Conservation (phyloP, 2,329 filamentous ascomycete species). For the Aspergillus chevalieri region DNA sequence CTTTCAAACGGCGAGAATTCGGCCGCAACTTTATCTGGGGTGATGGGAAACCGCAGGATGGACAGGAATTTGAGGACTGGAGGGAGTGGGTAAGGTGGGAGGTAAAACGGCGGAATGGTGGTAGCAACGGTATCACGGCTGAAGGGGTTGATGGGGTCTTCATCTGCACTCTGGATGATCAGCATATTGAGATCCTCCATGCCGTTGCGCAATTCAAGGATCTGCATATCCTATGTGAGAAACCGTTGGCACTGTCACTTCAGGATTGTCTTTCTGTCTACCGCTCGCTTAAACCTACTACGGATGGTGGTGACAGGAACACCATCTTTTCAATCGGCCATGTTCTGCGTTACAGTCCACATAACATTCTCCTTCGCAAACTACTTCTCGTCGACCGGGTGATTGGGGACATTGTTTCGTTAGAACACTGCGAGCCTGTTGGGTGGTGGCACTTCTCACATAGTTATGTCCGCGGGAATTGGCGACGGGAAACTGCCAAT, state of each 20-base stretch:
- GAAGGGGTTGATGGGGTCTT: slow-evolving; percentile 60
- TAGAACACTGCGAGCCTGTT: slow-evolving; percentile 89
- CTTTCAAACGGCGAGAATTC: slow-evolving; percentile 68
- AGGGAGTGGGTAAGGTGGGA: slow-evolving; percentile 71
- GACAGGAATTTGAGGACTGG: slow-evolving; percentile 70
- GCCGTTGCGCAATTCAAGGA: slow-evolving; percentile 58
- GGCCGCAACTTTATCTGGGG: slow-evolving; percentile 70
- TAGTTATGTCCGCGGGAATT: slow-evolving; percentile 86
- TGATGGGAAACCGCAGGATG: slow-evolving; percentile 43
- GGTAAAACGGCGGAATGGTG: slow-evolving; percentile 51
- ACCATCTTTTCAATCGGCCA: slow-evolving; percentile 85
- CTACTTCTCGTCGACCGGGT: slow-evolving; percentile 67
- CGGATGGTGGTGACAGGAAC: slow-evolving; percentile 11
- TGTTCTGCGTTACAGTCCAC: slow-evolving; percentile 85
- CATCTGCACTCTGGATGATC: slow-evolving; percentile 76
- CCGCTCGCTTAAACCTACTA: slow-evolving; percentile 24
- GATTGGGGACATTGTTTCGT: slow-evolving; percentile 76
- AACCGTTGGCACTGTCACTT: slow-evolving; percentile 77
- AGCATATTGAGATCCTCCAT: slow-evolving; percentile 74
- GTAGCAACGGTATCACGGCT: slow-evolving; percentile 13
- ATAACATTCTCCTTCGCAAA: slow-evolving; percentile 78
- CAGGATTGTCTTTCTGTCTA: slow-evolving; percentile 71
- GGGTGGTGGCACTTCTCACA: slow-evolving; percentile 96
- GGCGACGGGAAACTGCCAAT: slow-evolving; percentile 70
- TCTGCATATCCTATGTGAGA: slow-evolving; percentile 90